Evolutionary conservation across 176 grass and related monocot genomes (phyloP), one percentile per base, ranked within the genome.

Genomic region (Poa pratensis): DNA sequence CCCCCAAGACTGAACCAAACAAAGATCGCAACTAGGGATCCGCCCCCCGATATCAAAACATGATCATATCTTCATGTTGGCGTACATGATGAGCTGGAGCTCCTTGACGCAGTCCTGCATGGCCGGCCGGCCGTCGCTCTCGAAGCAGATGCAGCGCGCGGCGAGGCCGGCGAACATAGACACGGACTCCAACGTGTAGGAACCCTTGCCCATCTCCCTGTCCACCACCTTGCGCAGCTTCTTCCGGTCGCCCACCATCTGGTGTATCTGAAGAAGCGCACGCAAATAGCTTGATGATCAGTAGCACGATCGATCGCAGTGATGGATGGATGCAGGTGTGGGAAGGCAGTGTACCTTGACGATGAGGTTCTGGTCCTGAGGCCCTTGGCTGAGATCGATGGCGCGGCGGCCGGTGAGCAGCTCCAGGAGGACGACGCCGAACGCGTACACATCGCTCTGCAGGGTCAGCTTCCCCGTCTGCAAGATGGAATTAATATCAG

Each of bases 391-490:
- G 50, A 99, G 83, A 74, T 99, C 94, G 74, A 99, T 87, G 53
- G 96, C 96, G 57, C 92, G 94, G 15, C 96, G 96, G n/a, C 96
- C 96, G 5, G 96, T 99, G 71, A 99, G 89, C 16, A 99, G 82
- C 82, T 99, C 96, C 9, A 99, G 96, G 48, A 99, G 89, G 60
- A 99, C 96, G 23, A 99, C 96, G 52, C 96, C 96, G 88, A 96
- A 99, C 24, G 96, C 96, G 82, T 99, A 99, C 48, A 96, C 94
- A 86, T 99, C 96, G 84, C 96, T 99, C 83, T 94, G 90, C 76
- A 99, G 73, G 65, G 96, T 96, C 64, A 99, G 80, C 83, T 99
- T 99, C 79, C 96, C 96, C 10, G 96, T 99, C 96, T 99, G 82
- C n/a, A 69, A 76, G 39, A 69, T 5, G 13, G 0, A 49, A 24